phyloP scores from a whole-genome alignment of 257 asterid genomes.

The Solanum acaule region DNA sequence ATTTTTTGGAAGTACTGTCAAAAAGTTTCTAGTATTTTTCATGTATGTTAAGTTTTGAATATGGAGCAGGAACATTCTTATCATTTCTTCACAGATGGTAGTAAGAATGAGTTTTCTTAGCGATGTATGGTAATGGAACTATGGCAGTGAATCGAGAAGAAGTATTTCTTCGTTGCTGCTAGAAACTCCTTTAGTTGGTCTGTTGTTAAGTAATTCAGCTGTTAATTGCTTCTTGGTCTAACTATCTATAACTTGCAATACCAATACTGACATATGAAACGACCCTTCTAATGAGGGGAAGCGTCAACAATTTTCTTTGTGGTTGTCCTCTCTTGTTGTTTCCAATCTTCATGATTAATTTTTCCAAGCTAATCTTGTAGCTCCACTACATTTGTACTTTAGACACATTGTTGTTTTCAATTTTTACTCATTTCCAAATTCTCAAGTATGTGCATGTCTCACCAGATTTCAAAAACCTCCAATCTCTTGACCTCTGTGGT shows the following conservation, averaged over 20 bases:
- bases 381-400: not conserved
- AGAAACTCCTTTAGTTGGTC: not conserved
- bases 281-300: not conserved
- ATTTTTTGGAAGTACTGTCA: not conserved
- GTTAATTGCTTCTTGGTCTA: not conserved
- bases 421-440: not conserved
- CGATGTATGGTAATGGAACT: not conserved
- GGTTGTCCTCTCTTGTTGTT: not conserved
- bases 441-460: not conserved
- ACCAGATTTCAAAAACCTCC: conserved; percentile 3
- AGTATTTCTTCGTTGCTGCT: not conserved
- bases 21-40: not conserved
- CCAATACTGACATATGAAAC: not conserved
- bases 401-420: not conserved
- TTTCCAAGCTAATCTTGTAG: not conserved
- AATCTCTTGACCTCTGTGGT: conserved; percentile 4
- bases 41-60: not conserved
- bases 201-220: not conserved
- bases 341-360: not conserved
- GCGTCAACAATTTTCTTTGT: not conserved
- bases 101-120: not conserved
- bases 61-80: not conserved
- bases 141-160: not conserved
- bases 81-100: not conserved
- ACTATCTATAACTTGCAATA: not conserved